Evolutionary conservation across 495 filamentous ascomycete genomes (phyloP), one percentile per base, ranked within the genome.

Genomic region (Aspergillus leporis): DNA sequence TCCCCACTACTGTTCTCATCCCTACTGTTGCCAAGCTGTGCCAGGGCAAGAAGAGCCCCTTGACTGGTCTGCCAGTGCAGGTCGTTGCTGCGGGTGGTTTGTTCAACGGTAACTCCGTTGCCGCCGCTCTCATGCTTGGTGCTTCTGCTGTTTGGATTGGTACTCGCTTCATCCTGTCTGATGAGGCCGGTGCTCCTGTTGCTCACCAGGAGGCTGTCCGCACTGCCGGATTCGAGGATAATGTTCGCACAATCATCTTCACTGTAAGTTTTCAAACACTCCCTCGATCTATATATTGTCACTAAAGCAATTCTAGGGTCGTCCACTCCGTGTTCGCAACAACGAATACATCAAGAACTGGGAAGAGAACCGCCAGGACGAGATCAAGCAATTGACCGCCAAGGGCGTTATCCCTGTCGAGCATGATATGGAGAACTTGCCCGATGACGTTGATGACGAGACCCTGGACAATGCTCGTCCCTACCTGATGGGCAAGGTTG

Each of bases 201-300:
- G 88, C 92, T 32, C 94, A 98, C 80, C 94, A 98, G 78, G 95
- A 98, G 80, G 91, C 94, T 53, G 94, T 98, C 52, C 84, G 87
- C 68, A 98, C 94, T 36, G 83, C 93, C 60, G 85, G 89, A 59
- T 96, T 92, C 72, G 90, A 96, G 78, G 94, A 98, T 74, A 97
- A 93, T 64, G 81, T 98, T 66, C 89, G 91, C 59, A 98, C 94
- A 19, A 90, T 97, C 65, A 98, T 98, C 75, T 98, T 98, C 84
- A 98, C 94, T 58, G 85, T 83, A 80, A 51, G 79, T 66, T 41
- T n/a, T 36, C 10, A 34, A 16, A n/a, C 13, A 34, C 13, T 22
- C 3, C 8, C 16, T 5, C 1, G 2, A n/a, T 5, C 34, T 28
- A 7, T 25, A 38, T 9, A 1, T 32, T 23, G 45, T 43, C 43